Evolutionary conservation across 495 filamentous ascomycete species (phyloP).

Genomic region (Xanthoparmelia taractica): DNA sequence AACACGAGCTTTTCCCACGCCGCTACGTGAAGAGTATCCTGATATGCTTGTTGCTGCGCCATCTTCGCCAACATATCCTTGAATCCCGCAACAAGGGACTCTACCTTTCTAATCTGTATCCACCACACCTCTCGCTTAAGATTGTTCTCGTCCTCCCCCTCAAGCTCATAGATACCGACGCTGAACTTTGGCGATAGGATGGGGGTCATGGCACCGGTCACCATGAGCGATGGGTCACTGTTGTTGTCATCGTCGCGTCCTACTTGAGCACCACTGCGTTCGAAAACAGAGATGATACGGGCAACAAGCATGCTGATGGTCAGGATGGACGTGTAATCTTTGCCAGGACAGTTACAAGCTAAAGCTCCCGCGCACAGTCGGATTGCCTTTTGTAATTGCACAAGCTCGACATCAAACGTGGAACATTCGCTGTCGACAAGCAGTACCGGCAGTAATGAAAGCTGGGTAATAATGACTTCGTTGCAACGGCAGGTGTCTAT

Average conservation of each 20-base stretch:
- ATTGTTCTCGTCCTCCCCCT: background rate
- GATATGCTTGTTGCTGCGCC: background rate
- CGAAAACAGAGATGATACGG: background rate
- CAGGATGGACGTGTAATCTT: background rate
- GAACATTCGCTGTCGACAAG: background rate
- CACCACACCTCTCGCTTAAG: background rate
- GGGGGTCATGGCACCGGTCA: background rate
- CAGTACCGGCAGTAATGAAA: background rate
- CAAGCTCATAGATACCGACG: background rate
- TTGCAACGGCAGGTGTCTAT: background rate
- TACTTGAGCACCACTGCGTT: background rate
- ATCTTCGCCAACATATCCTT: background rate
- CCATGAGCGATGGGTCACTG: background rate
- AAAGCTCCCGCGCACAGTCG: background rate
- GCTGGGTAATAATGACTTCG: background rate
- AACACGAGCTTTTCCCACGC: background rate
- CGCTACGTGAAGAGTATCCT: background rate
- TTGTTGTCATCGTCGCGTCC: background rate
- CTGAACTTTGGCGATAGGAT: background rate
- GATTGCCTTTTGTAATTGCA: background rate
- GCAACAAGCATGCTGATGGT: slow-evolving; percentile 1
- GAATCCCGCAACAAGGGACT: background rate
- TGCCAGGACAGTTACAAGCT: background rate
- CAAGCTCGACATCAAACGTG: background rate
- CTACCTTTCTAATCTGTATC: background rate